These are phyloP conservation scores for Colletotrichum lindemuthianum DNA, from an alignment of 2,329 filamentous ascomycete genomes.

Conservation along the genomic window DNA sequence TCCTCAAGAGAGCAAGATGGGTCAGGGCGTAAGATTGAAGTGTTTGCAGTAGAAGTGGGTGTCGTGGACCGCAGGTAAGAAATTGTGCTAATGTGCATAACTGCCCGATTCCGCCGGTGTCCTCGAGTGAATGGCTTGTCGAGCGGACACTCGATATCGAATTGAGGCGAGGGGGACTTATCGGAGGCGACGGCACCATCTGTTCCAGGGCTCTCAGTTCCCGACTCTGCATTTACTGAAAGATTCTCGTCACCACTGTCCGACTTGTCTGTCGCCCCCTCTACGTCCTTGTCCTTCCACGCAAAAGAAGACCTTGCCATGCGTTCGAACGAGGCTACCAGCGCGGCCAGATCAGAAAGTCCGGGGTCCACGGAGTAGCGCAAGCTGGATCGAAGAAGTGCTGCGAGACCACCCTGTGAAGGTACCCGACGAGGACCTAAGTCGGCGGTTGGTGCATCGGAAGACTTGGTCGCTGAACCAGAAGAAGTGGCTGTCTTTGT, in stretches of 20 bases:
- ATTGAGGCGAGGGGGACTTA: not conserved
- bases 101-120: conserved; percentile 43
- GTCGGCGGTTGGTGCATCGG: not conserved
- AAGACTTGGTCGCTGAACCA: not conserved
- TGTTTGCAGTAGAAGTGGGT: not conserved
- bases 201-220: too few relatives aligned
- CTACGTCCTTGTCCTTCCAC: conserved; percentile 35
- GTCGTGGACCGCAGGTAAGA: conserved; percentile 19
- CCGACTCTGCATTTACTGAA: not conserved
- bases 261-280: not conserved
- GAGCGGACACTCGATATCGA: not conserved
- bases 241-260: conserved; percentile 11
- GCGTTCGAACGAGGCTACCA: conserved; percentile 43
- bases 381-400: conserved; percentile 26
- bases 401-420: conserved; percentile 17
- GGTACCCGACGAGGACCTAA: not conserved
- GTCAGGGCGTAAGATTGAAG: conserved; percentile 54
- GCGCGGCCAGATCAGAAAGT: conserved; percentile 42
- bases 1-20: conserved; percentile 58
- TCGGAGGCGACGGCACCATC: too few relatives aligned
- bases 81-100: conserved; percentile 37
- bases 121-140: conserved; percentile 27
- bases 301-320: conserved; percentile 40
- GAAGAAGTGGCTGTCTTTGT: not conserved
- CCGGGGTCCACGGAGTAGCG: conserved; percentile 38